Evolutionary conservation across 1,139 yeast species (phyloP).

Genomic region (Kodamaea arcana): DNA sequence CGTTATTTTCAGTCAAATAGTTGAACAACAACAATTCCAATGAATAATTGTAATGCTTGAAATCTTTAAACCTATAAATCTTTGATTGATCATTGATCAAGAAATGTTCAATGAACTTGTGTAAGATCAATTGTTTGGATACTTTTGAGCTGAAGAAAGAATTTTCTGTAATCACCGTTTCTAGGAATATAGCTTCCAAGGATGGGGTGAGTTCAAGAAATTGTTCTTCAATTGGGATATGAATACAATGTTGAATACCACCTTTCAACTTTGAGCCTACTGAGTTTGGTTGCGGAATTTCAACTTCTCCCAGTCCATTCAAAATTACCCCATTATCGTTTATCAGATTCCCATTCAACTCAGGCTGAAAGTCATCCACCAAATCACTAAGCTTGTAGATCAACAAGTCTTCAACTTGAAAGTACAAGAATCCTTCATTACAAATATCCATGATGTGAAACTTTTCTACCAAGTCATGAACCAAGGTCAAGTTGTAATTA

Average conservation of each 20-base stretch:
- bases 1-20: conserved; percentile 22
- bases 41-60: conserved; percentile 35
- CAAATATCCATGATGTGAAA: conserved; percentile 27
- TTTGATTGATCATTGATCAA: conserved; percentile 20
- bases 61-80: conserved; percentile 25
- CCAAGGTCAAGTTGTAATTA: conserved; percentile 35
- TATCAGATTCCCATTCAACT: too few relatives aligned
- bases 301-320: too few relatives aligned
- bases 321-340: too few relatives aligned
- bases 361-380: too few relatives aligned
- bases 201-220: conserved; percentile 6
- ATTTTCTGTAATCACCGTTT: conserved; percentile 21
- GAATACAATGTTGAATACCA: too few relatives aligned
- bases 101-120: conserved; percentile 38
- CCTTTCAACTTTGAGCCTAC: too few relatives aligned
- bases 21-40: conserved; percentile 38
- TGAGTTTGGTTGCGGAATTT: conserved; percentile 30
- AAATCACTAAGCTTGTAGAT: conserved; percentile 31
- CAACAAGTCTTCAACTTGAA: conserved; percentile 21
- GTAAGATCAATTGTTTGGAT: conserved; percentile 32
- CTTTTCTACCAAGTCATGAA: conserved; percentile 29
- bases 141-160: conserved; percentile 16
- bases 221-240: conserved; percentile 5
- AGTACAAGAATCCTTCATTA: conserved; percentile 19
- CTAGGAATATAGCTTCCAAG: conserved; percentile 34